Evolutionary conservation across 495 filamentous ascomycete species (phyloP).

Genomic region (Neurospora sp.): DNA sequence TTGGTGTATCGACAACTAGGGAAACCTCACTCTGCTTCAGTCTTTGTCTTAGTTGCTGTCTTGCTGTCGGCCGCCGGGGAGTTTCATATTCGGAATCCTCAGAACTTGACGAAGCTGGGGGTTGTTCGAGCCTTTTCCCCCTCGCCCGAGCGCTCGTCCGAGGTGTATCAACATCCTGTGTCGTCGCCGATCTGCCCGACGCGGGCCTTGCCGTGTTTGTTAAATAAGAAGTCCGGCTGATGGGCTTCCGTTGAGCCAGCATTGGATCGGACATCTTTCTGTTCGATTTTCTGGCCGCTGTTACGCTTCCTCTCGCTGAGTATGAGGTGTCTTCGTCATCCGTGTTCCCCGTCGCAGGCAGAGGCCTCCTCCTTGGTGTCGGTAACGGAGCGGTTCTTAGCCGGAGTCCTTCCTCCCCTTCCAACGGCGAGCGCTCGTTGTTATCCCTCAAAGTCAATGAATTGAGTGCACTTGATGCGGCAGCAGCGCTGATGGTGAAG

Average conservation of each 20-base stretch:
- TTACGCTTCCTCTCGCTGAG: neutral
- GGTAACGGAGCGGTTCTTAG: conserved; percentile 7
- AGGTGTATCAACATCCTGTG: neutral
- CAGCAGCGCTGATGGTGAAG: conserved; percentile 31
- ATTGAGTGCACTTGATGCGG: conserved; percentile 35
- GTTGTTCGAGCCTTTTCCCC: neutral
- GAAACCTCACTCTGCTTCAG: conserved; percentile 7
- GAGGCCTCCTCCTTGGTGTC: conserved; percentile 7
- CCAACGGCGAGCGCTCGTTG: conserved; percentile 1
- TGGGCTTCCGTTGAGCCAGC: conserved; percentile 7
- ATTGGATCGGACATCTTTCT: conserved; percentile 11
- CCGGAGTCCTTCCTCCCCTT: conserved; percentile 5
- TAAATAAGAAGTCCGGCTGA: neutral
- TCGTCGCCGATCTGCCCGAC: conserved; percentile 5
- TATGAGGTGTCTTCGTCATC: conserved; percentile 1
- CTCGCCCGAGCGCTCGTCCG: conserved; percentile 1
- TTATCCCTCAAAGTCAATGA: conserved; percentile 21
- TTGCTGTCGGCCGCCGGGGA: neutral
- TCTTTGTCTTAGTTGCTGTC: neutral
- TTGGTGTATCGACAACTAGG: conserved; percentile 5
- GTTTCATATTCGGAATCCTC: conserved; percentile 12
- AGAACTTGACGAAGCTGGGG: conserved; percentile 8
- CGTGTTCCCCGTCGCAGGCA: conserved; percentile 4
- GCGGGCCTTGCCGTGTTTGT: conserved; percentile 2
- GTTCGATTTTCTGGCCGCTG: neutral